A percentile compares a stretch with the other conserved stretches of the same genome.
Evolutionary conservation across 495 filamentous ascomycete genomes (phyloP).

Genomic region (Penicillium pulvis): DNA sequence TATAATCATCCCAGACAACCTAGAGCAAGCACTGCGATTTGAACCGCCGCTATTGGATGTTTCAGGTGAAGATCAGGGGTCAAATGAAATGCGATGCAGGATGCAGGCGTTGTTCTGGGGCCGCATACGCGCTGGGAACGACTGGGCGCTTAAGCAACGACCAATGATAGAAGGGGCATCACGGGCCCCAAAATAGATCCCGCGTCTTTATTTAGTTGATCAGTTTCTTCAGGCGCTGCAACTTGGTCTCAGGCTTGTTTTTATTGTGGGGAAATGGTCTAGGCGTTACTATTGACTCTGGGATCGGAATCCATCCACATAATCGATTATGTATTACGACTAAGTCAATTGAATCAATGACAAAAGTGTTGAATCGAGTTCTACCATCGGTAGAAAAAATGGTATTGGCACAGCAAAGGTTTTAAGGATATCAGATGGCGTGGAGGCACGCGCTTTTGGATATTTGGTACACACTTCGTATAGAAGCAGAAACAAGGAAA

Average conservation of each 20-base stretch:
- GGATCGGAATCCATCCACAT: too few species aligned
- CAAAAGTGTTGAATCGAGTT: neutral
- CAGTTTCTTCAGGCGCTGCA: constrained; percentile 7
- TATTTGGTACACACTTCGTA: constrained; percentile 28
- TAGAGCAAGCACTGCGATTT: constrained; percentile 3
- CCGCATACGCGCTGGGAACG: constrained; percentile 29
- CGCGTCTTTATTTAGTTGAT: neutral
- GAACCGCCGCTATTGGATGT: constrained; percentile 16
- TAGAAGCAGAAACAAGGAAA: constrained; percentile 9
- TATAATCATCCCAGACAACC: constrained; percentile 24
- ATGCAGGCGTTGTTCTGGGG: constrained; percentile 1
- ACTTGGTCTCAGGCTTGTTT: neutral
- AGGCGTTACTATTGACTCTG: too few species aligned
- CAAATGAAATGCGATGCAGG: constrained; percentile 6
- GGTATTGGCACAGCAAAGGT: constrained; percentile 10
- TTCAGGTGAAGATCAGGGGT: constrained; percentile 17
- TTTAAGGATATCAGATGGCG: constrained; percentile 13
- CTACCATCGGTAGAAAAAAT: neutral
- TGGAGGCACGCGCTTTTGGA: constrained; percentile 19
- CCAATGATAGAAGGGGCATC: neutral
- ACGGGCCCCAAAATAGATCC: constrained; percentile 13
- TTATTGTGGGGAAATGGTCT: neutral
- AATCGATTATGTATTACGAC: too few species aligned
- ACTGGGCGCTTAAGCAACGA: constrained; percentile 22
- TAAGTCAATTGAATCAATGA: neutral